phyloP scores from a whole-genome alignment of 1,284 basidiomycete species.

The Austroboletus niveus region DNA sequence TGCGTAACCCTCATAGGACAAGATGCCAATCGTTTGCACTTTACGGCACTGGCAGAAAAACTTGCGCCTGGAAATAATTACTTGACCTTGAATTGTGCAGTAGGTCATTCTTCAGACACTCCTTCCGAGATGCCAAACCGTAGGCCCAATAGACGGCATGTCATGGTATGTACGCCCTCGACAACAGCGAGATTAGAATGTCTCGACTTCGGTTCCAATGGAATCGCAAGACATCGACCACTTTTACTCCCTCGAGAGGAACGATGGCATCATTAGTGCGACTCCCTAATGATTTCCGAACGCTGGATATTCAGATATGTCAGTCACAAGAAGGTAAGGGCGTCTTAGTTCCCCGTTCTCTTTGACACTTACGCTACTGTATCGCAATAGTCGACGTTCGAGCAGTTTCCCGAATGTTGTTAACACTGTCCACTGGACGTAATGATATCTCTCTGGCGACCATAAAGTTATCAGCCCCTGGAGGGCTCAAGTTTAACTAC shows the following conservation, averaged over 20 bases:
- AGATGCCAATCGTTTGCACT: constrained; percentile 56
- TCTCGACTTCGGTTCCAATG: constrained; percentile 60
- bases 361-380: constrained; percentile 4
- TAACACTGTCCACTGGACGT: constrained; percentile 62
- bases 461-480: constrained; percentile 52
- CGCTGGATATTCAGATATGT: constrained; percentile 57
- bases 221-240: constrained; percentile 40
- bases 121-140: neutral
- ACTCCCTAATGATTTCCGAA: constrained; percentile 57
- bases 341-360: constrained; percentile 1
- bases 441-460: constrained; percentile 55
- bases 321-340: constrained; percentile 60
- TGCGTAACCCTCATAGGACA: constrained; percentile 51
- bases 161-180: constrained; percentile 59
- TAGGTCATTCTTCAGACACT: constrained; percentile 38
- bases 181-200: constrained; percentile 58
- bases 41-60: constrained; percentile 36
- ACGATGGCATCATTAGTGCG: constrained; percentile 44
- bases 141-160: constrained; percentile 52
- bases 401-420: constrained; percentile 48
- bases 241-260: constrained; percentile 25
- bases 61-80: constrained; percentile 55
- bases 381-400: constrained; percentile 63
- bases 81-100: constrained; percentile 64
- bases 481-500: constrained; percentile 50